phyloP scores from a whole-genome alignment of 352 stramenopile genomes.

The Phytopythium cucurbitacearum region DNA sequence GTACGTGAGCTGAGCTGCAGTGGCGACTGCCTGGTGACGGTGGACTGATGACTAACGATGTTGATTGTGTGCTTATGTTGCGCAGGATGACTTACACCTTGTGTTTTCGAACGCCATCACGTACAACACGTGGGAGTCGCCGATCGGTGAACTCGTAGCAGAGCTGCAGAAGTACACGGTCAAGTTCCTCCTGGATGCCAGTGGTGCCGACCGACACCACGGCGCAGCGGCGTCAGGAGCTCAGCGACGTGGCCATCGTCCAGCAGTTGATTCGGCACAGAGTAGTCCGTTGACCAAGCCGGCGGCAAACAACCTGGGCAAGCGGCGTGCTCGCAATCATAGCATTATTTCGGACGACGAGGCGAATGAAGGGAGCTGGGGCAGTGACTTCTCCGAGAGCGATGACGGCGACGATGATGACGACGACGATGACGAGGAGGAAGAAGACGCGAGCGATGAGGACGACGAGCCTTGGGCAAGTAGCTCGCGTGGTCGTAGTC shows the following conservation, averaged over 20 bases:
- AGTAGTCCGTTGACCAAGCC: constrained; percentile 11
- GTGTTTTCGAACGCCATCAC: constrained; percentile 78
- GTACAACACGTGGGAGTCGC: constrained; percentile 69
- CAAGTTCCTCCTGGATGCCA: constrained; percentile 71
- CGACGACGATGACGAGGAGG: constrained; percentile 40
- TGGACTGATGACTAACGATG: constrained; percentile 3
- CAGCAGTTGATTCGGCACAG: constrained; percentile 18
- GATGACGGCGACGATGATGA: constrained; percentile 59
- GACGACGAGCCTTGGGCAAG: constrained; percentile 8
- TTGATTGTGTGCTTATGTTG: background rate
- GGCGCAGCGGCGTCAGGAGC: constrained; percentile 6
- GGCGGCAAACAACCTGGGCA: constrained; percentile 15
- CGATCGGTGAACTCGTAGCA: constrained; percentile 51
- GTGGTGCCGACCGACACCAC: constrained; percentile 24
- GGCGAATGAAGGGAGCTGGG: constrained; percentile 40
- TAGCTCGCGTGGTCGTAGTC: background rate
- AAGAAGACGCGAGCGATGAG: constrained; percentile 19
- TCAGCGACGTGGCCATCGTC: background rate
- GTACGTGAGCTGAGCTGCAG: constrained; percentile 32
- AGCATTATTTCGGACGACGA: constrained; percentile 35
- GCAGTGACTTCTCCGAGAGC: constrained; percentile 39
- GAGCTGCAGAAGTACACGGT: constrained; percentile 68
- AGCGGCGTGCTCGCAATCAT: constrained; percentile 18
- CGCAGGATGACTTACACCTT: constrained; percentile 62
- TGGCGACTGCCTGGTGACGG: background rate